Evolutionary conservation across 2,329 filamentous ascomycete species (phyloP), one percentile per base, ranked within the genome.

Genomic region (Xylaria sp.): DNA sequence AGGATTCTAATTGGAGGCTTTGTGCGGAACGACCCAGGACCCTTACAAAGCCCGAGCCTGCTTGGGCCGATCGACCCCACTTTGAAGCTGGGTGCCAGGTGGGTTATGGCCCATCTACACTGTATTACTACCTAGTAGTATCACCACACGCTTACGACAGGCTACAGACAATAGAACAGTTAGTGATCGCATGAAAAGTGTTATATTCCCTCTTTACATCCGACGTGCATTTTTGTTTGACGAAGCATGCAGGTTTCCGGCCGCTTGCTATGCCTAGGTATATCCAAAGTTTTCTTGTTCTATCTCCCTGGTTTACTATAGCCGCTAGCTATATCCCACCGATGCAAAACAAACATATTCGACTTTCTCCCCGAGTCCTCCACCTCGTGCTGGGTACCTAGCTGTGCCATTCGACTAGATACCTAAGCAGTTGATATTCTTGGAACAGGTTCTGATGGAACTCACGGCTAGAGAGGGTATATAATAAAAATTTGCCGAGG

Each of bases 1-100:
- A 7, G 1, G 39, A 28, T 46, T 55, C 52, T 63, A 44, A 68
- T 70, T 68, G 57, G 65, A 51, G 65, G 57, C 28, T 62, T 62
- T 6, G 48, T 54, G 46, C 23, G 52, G 63, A 66, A 44, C 48
- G 55, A 41, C 41, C 41, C 41, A 51, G 59, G 59, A 55, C 66
- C 61, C 50, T 65, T 25, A 50, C 51, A 55, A 15, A 51, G 18
- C 55, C 48, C 46, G 48, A 55, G 60, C 60, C 61, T 59, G 50
- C 48, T 63, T 57, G 54, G 54, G 60, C 31, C 48, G 23, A 23
- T 15, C 39, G 31, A 55, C 41, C 51, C 62, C 50, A 52, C 66
- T 34, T 52, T 15, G 44, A 64, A 54, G 55, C 39, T 7, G 10
- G 50, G 23, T 25, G 23, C 23, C 23, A 25, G 23, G 3, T 7